Percentiles rank a stretch among this genome's conserved stretches.
Conservation (phyloP, 257 asterid species). For the Nicotiana benthamiana region DNA sequence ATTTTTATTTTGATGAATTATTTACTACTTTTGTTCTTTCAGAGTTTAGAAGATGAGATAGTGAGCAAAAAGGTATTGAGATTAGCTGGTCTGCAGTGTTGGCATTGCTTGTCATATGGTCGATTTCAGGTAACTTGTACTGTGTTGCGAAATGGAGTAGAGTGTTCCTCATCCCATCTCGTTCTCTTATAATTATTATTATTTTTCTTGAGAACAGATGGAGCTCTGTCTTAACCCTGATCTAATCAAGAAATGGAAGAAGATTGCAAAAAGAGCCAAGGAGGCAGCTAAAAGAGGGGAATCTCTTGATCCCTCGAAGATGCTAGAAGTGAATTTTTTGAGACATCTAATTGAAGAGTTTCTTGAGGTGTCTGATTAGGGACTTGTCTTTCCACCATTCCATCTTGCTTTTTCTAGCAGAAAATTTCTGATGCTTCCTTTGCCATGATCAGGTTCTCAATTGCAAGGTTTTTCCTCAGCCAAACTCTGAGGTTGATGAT, state of each 20-base stretch:
- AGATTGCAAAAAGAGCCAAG: conserved; percentile 63
- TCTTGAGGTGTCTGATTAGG: conserved; percentile 49
- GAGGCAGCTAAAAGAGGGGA: conserved; percentile 56
- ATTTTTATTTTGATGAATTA: conserved; percentile 11
- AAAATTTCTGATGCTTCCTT: conserved; percentile 15
- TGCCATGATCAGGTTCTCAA: conserved; percentile 61
- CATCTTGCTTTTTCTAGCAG: conserved; percentile 9
- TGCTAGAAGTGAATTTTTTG: conserved; percentile 68
- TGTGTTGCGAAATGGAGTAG: neutral
- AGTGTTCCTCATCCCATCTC: neutral
- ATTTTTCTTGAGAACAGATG: conserved; percentile 39
- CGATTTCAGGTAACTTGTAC: conserved; percentile 73
- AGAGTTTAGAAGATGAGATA: conserved; percentile 97
- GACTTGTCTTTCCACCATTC: conserved; percentile 3
- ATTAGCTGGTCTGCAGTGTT: conserved; percentile 84
- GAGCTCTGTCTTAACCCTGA: conserved; percentile 78
- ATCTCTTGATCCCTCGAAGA: conserved; percentile 43
- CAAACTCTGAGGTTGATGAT: conserved; percentile 30
- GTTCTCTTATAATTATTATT: neutral
- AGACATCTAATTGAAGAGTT: conserved; percentile 83
- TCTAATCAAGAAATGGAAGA: conserved; percentile 75
- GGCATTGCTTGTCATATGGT: conserved; percentile 91
- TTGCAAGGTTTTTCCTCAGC: conserved; percentile 51
- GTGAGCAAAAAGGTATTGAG: conserved; percentile 83
- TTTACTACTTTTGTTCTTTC: conserved; percentile 3